These are phyloP conservation scores for Russula abietina DNA, from an alignment of 768 basidiomycete species.

Conservation along the genomic window DNA sequence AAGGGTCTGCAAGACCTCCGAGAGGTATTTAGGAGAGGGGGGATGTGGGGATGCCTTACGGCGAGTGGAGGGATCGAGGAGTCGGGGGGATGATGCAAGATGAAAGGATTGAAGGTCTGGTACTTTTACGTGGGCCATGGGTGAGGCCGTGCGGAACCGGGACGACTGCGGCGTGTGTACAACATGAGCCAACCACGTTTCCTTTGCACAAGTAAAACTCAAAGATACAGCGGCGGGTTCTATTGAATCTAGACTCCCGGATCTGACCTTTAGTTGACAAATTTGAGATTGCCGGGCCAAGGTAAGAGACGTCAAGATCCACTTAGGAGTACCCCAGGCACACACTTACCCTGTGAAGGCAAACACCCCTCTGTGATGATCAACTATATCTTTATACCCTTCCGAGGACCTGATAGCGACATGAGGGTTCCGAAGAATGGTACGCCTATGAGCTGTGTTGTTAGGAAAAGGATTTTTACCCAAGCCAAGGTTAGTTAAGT, in stretches of 20 bases:
- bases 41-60: constrained; percentile 15
- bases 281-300: constrained; percentile 8
- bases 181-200: constrained; percentile 33
- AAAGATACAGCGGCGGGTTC: constrained; percentile 10
- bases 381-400: not conserved
- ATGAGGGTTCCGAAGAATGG: not conserved
- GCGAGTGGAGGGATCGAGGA: constrained; percentile 26
- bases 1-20: constrained; percentile 16
- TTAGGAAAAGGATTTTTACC: not conserved
- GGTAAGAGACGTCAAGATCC: constrained; percentile 14
- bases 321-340: constrained; percentile 21
- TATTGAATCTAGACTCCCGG: constrained; percentile 20
- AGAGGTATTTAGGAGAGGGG: constrained; percentile 11
- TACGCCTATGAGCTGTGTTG: not conserved
- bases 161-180: constrained; percentile 31
- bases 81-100: constrained; percentile 29
- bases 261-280: constrained; percentile 20
- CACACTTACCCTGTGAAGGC: not conserved
- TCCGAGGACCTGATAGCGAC: not conserved
- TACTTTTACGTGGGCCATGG: constrained; percentile 31
- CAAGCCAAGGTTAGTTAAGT: constrained; percentile 8
- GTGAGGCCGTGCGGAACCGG: constrained; percentile 30
- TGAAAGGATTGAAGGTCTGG: constrained; percentile 22
- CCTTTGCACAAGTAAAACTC: not conserved
- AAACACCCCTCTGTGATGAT: constrained; percentile 9